A percentile compares a stretch with the other conserved stretches of the same genome.
These are phyloP conservation scores for Penicillium canariense DNA, from an alignment of 495 filamentous ascomycete genomes.

Conservation along the genomic window DNA sequence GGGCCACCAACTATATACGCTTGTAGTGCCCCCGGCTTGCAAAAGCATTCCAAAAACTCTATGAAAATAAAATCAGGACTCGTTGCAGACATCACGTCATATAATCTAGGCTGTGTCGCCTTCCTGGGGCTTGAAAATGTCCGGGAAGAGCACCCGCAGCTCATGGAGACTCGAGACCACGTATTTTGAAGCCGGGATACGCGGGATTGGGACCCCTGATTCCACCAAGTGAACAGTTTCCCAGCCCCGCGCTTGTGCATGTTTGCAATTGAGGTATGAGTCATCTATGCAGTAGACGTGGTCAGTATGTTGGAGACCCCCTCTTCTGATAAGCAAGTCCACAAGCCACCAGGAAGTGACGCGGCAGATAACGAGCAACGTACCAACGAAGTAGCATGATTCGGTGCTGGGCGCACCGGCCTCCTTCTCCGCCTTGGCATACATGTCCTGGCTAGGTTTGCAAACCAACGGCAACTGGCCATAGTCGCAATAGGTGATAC, in stretches of 20 bases:
- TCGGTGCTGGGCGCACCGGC: constrained; percentile 55
- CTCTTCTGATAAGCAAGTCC: background rate
- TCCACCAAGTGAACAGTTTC: constrained; percentile 79
- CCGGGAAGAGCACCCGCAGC: constrained; percentile 67
- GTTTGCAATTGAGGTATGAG: constrained; percentile 69
- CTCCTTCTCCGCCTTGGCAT: constrained; percentile 68
- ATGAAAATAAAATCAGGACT: constrained; percentile 4
- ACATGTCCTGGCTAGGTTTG: constrained; percentile 85
- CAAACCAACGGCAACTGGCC: constrained; percentile 62
- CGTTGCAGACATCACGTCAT: background rate
- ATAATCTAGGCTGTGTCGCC: constrained; percentile 9
- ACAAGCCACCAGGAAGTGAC: background rate
- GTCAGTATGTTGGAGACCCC: constrained; percentile 3
- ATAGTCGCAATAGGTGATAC: constrained; percentile 93
- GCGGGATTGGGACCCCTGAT: constrained; percentile 57
- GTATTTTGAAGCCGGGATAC: constrained; percentile 59
- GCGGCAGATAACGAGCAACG: constrained; percentile 23
- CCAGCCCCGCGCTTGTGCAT: constrained; percentile 76
- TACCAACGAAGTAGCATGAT: constrained; percentile 85
- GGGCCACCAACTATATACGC: constrained; percentile 1
- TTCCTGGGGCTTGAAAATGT: constrained; percentile 60
- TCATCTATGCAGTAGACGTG: constrained; percentile 59
- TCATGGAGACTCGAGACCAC: constrained; percentile 71
- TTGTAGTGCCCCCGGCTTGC: background rate
- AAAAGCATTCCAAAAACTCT: background rate